Evolutionary conservation across 2,329 filamentous ascomycete species (phyloP).

Genomic region (Penicillium sp.): DNA sequence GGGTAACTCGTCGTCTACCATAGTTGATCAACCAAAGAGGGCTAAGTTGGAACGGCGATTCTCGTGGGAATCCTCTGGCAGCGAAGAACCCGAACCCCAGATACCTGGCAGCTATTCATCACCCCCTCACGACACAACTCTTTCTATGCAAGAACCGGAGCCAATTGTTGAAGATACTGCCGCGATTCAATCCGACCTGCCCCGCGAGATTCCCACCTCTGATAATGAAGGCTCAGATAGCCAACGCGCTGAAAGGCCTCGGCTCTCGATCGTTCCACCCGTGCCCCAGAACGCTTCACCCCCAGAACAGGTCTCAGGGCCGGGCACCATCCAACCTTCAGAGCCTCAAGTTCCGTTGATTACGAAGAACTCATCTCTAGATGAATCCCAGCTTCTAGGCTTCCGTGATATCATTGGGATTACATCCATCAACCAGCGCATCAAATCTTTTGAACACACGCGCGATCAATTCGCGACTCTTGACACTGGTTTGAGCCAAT

Average conservation of each 20-base stretch:
- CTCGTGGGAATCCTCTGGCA: constrained; percentile 44
- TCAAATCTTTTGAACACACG: constrained; percentile 71
- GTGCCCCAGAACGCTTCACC: constrained; percentile 15
- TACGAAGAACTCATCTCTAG: constrained; percentile 18
- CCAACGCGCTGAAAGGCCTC: constrained; percentile 25
- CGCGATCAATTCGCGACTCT: constrained; percentile 69
- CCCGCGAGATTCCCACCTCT: constrained; percentile 4
- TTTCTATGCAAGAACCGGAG: constrained; percentile 24
- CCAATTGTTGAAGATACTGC: constrained; percentile 15
- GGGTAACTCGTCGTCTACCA: constrained; percentile 5
- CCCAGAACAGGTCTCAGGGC: constrained; percentile 16
- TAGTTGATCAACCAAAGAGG: constrained; percentile 15
- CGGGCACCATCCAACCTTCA: constrained; percentile 9
- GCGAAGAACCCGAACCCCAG: constrained; percentile 16
- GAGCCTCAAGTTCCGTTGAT: constrained; percentile 10
- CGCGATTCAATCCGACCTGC: constrained; percentile 1
- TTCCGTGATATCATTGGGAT: constrained; percentile 80
- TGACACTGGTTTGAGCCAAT: constrained; percentile 71
- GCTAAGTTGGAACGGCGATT: constrained; percentile 42
- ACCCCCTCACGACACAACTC: constrained; percentile 12
- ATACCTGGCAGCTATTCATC: constrained; percentile 15
- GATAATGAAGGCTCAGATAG: constrained; percentile 14
- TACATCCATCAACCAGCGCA: constrained; percentile 65
- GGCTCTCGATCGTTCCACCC: constrained; percentile 35
- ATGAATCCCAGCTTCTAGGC: constrained; percentile 50